Percentiles rank a stretch among this genome's conserved stretches.
Conservation (phyloP, 192 early-diverging fungal genomes). For the Entomortierella chlamydospora region DNA sequence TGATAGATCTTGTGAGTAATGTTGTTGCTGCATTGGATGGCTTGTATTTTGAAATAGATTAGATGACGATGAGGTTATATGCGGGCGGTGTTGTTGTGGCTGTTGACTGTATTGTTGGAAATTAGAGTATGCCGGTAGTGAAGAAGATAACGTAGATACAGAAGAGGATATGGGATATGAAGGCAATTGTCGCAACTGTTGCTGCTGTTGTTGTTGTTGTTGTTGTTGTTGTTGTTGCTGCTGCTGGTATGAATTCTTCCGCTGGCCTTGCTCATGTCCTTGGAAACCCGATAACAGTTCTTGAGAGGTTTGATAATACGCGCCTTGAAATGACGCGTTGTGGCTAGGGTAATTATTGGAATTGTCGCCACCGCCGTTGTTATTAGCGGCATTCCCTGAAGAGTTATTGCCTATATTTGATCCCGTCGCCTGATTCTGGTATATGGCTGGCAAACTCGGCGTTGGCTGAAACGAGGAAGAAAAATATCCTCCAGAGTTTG, state of each 20-base stretch:
- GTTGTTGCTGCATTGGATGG: not conserved
- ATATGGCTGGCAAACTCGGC: conserved; percentile 8
- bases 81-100: conserved; percentile 1
- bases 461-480: conserved; percentile 13
- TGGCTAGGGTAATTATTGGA: not conserved
- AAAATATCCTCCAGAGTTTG: conserved; percentile 14
- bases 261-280: not conserved
- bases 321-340: not conserved
- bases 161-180: not conserved
- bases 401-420: not conserved
- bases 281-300: not conserved
- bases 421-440: conserved; percentile 14
- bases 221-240: too few species aligned
- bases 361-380: not conserved
- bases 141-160: conserved; percentile 1
- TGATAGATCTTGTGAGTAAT: not conserved
- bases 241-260: conserved; percentile 5
- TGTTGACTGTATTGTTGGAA: conserved; percentile 10
- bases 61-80: not conserved
- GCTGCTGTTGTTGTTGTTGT: too few species aligned
- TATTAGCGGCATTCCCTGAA: not conserved
- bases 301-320: conserved; percentile 1
- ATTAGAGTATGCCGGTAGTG: conserved; percentile 4
- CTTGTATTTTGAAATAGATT: conserved; percentile 1
- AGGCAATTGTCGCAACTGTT: conserved; percentile 1